Percentiles rank a stretch among this genome's conserved stretches.
phyloP scores from a whole-genome alignment of 805 yeast species.

The Pichia heedii region DNA sequence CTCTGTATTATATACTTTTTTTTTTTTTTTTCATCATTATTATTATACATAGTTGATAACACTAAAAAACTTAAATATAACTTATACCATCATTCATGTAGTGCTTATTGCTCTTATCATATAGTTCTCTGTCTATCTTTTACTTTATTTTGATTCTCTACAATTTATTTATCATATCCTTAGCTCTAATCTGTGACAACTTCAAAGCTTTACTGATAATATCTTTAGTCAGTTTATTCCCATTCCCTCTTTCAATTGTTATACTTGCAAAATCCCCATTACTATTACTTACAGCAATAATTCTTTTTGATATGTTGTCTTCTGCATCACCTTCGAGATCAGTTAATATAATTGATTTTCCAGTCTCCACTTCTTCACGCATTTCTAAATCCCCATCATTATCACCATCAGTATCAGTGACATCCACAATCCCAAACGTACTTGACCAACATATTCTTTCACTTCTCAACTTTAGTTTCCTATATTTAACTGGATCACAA shows the following conservation, averaged over 20 bases:
- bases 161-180: slow-evolving; percentile 22
- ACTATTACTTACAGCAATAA: slow-evolving; percentile 33
- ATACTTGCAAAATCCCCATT: slow-evolving; percentile 33
- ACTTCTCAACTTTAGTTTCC: slow-evolving; percentile 32
- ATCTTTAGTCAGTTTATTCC: slow-evolving; percentile 35
- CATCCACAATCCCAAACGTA: slow-evolving; percentile 52
- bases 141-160: too few relatives aligned
- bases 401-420: slow-evolving; percentile 27
- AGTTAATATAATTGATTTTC: slow-evolving; percentile 41
- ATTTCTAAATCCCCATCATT: slow-evolving; percentile 23
- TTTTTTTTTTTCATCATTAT: too few relatives aligned
- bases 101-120: too few relatives aligned
- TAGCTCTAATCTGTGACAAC: slow-evolving; percentile 40
- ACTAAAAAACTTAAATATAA: too few relatives aligned
- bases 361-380: slow-evolving; percentile 17
- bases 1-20: too few relatives aligned
- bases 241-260: slow-evolving; percentile 41
- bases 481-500: slow-evolving; percentile 40
- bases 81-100: too few relatives aligned
- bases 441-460: slow-evolving; percentile 35
- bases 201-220: slow-evolving; percentile 38
- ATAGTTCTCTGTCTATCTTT: too few relatives aligned
- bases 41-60: too few relatives aligned
- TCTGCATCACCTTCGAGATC: slow-evolving; percentile 85
- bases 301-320: slow-evolving; percentile 51